Conservation (phyloP, 345 rosid genomes). For the Pugionium dolabratum region DNA sequence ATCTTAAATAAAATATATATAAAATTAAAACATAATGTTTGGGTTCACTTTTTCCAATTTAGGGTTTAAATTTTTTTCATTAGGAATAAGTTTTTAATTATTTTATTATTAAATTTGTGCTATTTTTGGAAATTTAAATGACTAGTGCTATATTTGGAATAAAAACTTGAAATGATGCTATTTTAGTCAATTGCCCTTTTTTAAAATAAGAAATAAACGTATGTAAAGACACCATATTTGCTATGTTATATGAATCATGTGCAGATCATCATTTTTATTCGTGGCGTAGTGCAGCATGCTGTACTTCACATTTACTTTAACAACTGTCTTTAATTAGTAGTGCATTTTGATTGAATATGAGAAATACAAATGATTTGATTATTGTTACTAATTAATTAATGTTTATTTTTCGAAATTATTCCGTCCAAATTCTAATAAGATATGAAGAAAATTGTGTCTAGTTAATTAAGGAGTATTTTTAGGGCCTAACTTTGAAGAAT, state of each 20-base stretch:
- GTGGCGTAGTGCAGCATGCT: background rate
- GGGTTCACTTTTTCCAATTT: no score
- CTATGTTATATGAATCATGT: background rate
- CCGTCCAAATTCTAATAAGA: background rate
- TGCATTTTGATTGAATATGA: background rate
- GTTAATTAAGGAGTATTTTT: no score
- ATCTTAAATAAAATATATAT: no score
- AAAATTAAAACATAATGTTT: no score
- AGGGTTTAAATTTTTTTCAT: no score
- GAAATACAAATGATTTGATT: background rate
- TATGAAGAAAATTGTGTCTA: background rate
- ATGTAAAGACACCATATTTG: background rate
- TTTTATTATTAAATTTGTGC: no score
- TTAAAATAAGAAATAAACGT: background rate
- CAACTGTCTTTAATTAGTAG: slow-evolving; percentile 9
- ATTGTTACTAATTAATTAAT: background rate
- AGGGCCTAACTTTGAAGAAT: no score
- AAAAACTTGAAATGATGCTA: no score
- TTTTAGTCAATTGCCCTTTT: no score
- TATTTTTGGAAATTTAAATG: no score
- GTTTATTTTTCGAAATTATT: background rate
- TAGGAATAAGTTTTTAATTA: no score
- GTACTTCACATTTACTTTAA: slow-evolving; percentile 9
- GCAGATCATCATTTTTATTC: slow-evolving; percentile 7
- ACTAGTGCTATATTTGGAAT: no score